Conservation (phyloP, 192 early-diverging fungal genomes). For the Backusella australiensis region DNA sequence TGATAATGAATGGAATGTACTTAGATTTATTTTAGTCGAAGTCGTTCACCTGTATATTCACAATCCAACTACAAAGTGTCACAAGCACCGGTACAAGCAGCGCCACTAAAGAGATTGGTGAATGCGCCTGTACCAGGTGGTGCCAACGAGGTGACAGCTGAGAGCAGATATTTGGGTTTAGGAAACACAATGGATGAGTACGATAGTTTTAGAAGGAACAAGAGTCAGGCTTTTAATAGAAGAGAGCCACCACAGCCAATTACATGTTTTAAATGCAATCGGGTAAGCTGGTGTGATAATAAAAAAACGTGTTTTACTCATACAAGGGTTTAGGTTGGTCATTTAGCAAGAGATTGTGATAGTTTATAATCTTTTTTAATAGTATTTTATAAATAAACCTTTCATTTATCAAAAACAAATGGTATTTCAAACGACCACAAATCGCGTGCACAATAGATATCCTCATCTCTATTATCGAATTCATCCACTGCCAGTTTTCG, state of each 20-base stretch:
- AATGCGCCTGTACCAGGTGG: background rate
- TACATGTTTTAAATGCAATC: constrained; percentile 17
- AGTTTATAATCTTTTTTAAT: background rate
- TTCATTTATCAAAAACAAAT: constrained; percentile 1
- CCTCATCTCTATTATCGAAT: constrained; percentile 39
- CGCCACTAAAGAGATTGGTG: background rate
- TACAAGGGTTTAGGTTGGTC: constrained; percentile 11
- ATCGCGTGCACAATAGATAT: constrained; percentile 37
- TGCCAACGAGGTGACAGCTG: background rate
- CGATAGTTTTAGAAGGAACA: constrained; percentile 19
- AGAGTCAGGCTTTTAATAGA: constrained; percentile 18
- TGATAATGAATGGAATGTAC: too few relatives aligned
- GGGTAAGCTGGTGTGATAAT: background rate
- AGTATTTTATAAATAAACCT: background rate
- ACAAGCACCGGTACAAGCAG: background rate
- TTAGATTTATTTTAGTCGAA: background rate
- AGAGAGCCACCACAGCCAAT: constrained; percentile 7
- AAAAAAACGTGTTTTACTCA: background rate
- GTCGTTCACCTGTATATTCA: background rate
- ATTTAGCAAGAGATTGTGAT: constrained; percentile 24
- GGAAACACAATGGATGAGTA: constrained; percentile 10
- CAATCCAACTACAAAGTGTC: background rate
- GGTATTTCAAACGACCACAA: constrained; percentile 33
- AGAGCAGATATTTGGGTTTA: constrained; percentile 7
- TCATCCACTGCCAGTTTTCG: constrained; percentile 34